phyloP scores from a whole-genome alignment of 1,284 basidiomycete genomes.

The Apiotrichum montevideense region DNA sequence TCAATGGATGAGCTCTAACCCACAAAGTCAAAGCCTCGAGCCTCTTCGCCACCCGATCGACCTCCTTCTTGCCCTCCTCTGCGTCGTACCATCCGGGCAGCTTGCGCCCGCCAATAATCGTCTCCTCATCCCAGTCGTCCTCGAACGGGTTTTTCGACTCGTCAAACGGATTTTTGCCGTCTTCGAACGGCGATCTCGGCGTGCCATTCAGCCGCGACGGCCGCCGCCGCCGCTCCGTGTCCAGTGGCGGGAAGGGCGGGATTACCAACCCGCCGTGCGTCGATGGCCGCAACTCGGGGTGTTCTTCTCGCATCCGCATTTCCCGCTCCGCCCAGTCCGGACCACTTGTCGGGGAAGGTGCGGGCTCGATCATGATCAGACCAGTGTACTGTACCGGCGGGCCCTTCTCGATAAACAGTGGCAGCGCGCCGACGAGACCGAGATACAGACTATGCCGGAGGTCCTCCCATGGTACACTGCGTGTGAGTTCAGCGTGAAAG shows the following conservation, averaged over 20 bases:
- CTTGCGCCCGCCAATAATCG: slow-evolving; percentile 50
- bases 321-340: background rate
- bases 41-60: slow-evolving; percentile 57
- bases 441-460: slow-evolving; percentile 52
- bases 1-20: slow-evolving; percentile 14
- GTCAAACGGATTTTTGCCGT: background rate
- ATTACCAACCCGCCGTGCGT: slow-evolving; percentile 63
- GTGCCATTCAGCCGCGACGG: slow-evolving; percentile 29
- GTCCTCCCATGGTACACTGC: background rate
- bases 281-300: slow-evolving; percentile 32
- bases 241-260: slow-evolving; percentile 67
- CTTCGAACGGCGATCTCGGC: background rate
- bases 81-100: slow-evolving; percentile 52
- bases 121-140: slow-evolving; percentile 43
- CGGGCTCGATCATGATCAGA: slow-evolving; percentile 1
- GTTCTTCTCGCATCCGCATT: slow-evolving; percentile 7
- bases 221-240: slow-evolving; percentile 50
- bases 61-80: slow-evolving; percentile 59
- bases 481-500: background rate
- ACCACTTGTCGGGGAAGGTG: background rate
- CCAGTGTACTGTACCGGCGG: slow-evolving; percentile 2
- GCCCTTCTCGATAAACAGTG: slow-evolving; percentile 19
- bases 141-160: slow-evolving; percentile 21
- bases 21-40: slow-evolving; percentile 60
- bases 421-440: slow-evolving; percentile 19